These are phyloP conservation scores for Orobanche coerulescens DNA, from an alignment of 257 asterid genomes.

Conservation along the genomic window DNA sequence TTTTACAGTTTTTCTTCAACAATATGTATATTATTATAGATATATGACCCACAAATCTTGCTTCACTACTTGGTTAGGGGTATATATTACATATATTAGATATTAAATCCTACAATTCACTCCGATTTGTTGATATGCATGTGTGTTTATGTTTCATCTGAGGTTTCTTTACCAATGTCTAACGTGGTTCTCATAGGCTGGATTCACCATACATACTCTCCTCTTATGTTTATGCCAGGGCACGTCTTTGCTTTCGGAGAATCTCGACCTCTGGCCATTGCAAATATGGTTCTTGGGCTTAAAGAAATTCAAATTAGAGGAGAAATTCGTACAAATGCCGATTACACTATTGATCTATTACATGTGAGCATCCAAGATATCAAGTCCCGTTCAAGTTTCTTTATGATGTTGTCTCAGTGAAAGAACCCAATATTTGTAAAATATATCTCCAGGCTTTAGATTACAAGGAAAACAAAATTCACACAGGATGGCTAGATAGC, in stretches of 20 bases:
- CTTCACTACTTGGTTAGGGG: neutral
- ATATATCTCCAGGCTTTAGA: conserved; percentile 65
- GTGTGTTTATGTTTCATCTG: conserved; percentile 6
- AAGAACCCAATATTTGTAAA: conserved; percentile 12
- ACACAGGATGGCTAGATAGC: conserved; percentile 99
- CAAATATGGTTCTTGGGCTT: conserved; percentile 99
- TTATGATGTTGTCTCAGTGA: conserved; percentile 1
- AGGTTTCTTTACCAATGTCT: neutral
- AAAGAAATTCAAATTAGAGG: conserved; percentile 99
- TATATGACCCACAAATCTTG: neutral
- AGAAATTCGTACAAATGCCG: conserved; percentile 96
- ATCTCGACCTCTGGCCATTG: conserved; percentile 93
- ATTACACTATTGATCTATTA: conserved; percentile 94
- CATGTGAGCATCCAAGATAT: conserved; percentile 52
- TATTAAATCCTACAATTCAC: too few species aligned
- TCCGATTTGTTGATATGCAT: neutral
- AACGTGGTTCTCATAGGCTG: conserved; percentile 1
- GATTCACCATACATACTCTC: neutral
- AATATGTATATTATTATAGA: too few species aligned
- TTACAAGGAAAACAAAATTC: conserved; percentile 91
- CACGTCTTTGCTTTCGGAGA: conserved; percentile 98
- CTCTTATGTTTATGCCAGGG: conserved; percentile 46
- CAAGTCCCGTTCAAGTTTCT: conserved; percentile 9
- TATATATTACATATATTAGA: too few species aligned
- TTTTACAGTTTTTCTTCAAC: too few species aligned